Conservation (phyloP, 768 basidiomycete species). For the Leccinum sublutescens region DNA sequence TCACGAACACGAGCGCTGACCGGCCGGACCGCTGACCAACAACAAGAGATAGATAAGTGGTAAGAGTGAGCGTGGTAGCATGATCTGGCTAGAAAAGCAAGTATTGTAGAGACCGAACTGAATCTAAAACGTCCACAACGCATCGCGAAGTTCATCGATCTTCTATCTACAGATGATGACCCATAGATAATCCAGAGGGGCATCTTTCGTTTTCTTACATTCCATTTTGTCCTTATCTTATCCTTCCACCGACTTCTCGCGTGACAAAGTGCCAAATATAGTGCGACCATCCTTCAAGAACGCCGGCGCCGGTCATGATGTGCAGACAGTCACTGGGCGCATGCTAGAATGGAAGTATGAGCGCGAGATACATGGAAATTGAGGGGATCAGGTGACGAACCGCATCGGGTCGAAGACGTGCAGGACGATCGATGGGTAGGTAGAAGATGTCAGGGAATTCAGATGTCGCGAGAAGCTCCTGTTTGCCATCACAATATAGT, state of each 20-base stretch:
- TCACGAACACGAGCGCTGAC: background rate
- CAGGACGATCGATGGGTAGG: slow-evolving; percentile 61
- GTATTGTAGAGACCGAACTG: background rate
- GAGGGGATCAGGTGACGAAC: slow-evolving; percentile 36
- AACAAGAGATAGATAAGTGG: background rate
- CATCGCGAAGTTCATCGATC: background rate
- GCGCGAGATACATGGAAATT: background rate
- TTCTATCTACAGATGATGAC: background rate
- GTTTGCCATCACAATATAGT: slow-evolving; percentile 1
- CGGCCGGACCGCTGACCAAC: background rate
- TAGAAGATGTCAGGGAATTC: slow-evolving; percentile 57
- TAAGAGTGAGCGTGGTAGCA: background rate
- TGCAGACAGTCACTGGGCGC: slow-evolving; percentile 46
- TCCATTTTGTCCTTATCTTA: slow-evolving; percentile 15
- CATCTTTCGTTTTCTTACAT: background rate
- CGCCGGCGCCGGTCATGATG: slow-evolving; percentile 44
- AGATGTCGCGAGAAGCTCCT: slow-evolving; percentile 42
- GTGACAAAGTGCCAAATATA: slow-evolving; percentile 51
- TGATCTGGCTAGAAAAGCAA: background rate
- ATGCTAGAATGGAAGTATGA: slow-evolving; percentile 32
- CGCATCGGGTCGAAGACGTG: slow-evolving; percentile 60
- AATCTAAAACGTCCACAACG: background rate
- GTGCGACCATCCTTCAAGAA: slow-evolving; percentile 51
- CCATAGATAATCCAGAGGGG: background rate
- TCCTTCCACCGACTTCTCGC: slow-evolving; percentile 32